These are phyloP conservation scores for Piromyces finnis DNA, from an alignment of 192 early-diverging fungal species.

Conservation along the genomic window DNA sequence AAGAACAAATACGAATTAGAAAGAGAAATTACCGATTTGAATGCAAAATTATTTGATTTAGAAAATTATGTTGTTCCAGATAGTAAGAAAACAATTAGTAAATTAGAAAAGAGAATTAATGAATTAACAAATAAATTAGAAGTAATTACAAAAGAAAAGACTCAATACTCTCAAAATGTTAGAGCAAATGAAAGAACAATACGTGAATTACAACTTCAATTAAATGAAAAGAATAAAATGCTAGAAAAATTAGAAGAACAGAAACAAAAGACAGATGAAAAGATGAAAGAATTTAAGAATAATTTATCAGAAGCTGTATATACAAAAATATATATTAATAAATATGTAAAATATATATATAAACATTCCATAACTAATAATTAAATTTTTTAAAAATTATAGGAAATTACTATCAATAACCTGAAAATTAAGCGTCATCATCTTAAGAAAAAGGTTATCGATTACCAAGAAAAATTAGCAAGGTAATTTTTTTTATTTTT, in stretches of 20 bases:
- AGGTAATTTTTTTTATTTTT: no score
- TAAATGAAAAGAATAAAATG: slow-evolving; percentile 59
- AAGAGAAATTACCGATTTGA: slow-evolving; percentile 64
- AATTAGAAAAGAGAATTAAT: slow-evolving; percentile 36
- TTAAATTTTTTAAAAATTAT: no score
- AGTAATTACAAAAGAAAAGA: slow-evolving; percentile 39
- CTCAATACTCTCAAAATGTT: slow-evolving; percentile 28
- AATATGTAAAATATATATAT: no score
- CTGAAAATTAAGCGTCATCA: no score
- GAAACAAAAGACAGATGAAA: slow-evolving; percentile 45
- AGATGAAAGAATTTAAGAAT: slow-evolving; percentile 13
- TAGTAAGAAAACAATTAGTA: slow-evolving; percentile 19
- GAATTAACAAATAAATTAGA: slow-evolving; percentile 39
- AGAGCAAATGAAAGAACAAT: slow-evolving; percentile 52
- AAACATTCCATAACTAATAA: no score
- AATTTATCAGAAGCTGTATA: background rate
- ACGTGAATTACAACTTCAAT: slow-evolving; percentile 70
- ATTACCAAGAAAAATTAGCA: no score
- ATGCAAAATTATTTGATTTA: slow-evolving; percentile 52
- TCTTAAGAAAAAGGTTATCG: no score
- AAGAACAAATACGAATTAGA: slow-evolving; percentile 45
- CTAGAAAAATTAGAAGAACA: slow-evolving; percentile 47
- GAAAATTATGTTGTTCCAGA: slow-evolving; percentile 41
- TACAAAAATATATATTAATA: no score
- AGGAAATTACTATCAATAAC: no score